Base-by-base conservation (phyloP, 2,329 filamentous ascomycete species). In the Penicillium griseofulvum region DNA sequence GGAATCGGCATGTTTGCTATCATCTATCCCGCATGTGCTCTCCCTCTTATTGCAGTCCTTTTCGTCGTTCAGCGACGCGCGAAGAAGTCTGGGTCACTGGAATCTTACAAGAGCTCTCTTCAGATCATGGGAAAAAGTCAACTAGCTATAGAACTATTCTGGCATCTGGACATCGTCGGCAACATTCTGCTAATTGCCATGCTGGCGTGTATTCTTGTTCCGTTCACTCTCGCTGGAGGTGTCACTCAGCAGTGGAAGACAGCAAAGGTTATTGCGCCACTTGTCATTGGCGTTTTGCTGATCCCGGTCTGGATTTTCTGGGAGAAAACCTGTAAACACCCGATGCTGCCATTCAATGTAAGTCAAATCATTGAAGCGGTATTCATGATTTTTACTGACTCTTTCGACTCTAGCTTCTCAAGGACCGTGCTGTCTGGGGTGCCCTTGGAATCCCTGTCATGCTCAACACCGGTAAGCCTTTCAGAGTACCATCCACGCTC, bases 1-100 rank as follows among this genome's bases (percentile, higher is more conserved):
- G 85, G 84, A 14, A 77, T 85, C 24, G 84, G 83, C 59, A 87
- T 87, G 83, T 87, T 82, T 77, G 78, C 76, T 44, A 80, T 87
- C 58, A 83, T 86, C 47, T 86, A 83, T 63, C 81, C 84, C 1
- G 72, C 83, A 8, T 81, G 79, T 52, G 76, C 81, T 0, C 56
- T 85, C 5, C 83, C 85, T 1, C 74, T 87, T 0, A 70, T 87
- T 63, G 58, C 78, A 37, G 79, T 79, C 6, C 74, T 88, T 0
- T 69, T 72, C 48, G 63, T 82, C 37, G 80, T 84, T 14, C 74
- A 76, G 11, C 76, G 72, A 16, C 80, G 83, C 19, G 84, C 83
- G 12, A 80, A 76, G 62, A 79, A 75, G 56, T 64, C 71, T n/a
- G 82, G 82, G 2, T 71, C 76, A 0, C 72, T 85, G 22, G 71